Evolutionary conservation across 129 eudicot species (phyloP), one percentile per base, ranked within the genome.

Genomic region (Flaveria ramosissima): DNA sequence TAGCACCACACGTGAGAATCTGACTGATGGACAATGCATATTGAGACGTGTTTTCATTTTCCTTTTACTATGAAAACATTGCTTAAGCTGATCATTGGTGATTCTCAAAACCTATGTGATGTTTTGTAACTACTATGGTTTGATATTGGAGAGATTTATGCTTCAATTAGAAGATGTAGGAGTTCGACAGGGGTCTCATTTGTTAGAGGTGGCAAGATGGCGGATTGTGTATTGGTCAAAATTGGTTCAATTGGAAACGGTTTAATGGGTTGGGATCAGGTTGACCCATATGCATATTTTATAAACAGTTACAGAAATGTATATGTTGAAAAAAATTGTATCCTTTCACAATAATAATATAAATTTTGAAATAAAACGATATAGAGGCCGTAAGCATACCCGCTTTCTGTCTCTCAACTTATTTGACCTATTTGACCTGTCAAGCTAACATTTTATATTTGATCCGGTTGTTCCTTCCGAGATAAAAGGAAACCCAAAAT

Each of bases 71-170:
- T 75, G 76, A 71, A 71, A 71, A 43, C 86, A 78, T 70, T 60
- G 66, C 83, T 70, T 72, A 74, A 61, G 55, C 30, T 68, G 80
- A 50, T 83, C 84, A 36, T 60, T 50, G 62, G 59, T 24, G 84
- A 70, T 83, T 79, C 84, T 83, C 78, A 64, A 64, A 70, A 75
- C 87, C 84, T 83, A 75, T 79, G 78, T 83, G 84, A 79, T 77
- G 82, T 73, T 82, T 82, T 72, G 70, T 74, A 52, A 43, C 67
- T 77, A 41, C 71, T 66, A 66, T 24, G 50, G 27, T 30, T 36
- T 30, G 47, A 27, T 36, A 26, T 2, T 47, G 55, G 50, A 64
- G 75, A 68, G 51, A 17, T 66, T 39, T 46, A 39, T 66, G 51
- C 51, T 66, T 39, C 3, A 66, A 41, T 39, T 41, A 12, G 46